A percentile compares a stretch with the other conserved stretches of the same genome.
Evolutionary conservation across 2,329 filamentous ascomycete species (phyloP).

Genomic region (Ceratocystis albifundus): DNA sequence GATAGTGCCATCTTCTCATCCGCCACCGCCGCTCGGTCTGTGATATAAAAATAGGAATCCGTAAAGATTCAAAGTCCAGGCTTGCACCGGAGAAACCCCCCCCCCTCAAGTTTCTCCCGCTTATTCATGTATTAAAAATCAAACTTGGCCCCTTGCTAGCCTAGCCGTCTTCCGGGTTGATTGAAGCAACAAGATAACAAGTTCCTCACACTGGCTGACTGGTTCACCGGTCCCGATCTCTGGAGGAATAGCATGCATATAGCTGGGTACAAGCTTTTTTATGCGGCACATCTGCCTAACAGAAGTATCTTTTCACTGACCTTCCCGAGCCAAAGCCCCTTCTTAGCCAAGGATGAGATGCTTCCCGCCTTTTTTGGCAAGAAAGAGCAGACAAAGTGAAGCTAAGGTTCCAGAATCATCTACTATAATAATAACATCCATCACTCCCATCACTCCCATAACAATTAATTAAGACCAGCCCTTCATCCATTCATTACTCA

Average conservation of each 20-base stretch:
- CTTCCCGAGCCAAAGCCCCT: not conserved
- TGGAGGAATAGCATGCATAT: not conserved
- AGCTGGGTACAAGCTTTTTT: not conserved
- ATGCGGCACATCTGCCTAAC: not conserved
- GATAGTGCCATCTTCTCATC: no score
- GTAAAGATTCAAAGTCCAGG: not conserved
- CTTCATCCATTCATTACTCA: not conserved
- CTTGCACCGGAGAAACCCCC: not conserved
- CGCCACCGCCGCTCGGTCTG: no score
- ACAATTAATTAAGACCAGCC: not conserved
- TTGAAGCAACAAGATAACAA: not conserved
- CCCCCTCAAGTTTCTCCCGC: constrained; percentile 6
- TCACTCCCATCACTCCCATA: not conserved
- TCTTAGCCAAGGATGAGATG: not conserved
- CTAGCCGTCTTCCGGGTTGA: constrained; percentile 1
- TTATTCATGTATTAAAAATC: not conserved
- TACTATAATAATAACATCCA: not conserved
- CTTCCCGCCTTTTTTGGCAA: not conserved
- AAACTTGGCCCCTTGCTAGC: constrained; percentile 6
- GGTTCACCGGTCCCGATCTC: not conserved
- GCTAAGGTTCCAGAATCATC: constrained; percentile 4
- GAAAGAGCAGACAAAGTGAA: not conserved
- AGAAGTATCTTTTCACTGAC: not conserved
- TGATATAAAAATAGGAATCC: not conserved
- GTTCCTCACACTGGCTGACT: not conserved